Conservation (phyloP, 2,329 filamentous ascomycete species). For the Cladophialophora carrionii region DNA sequence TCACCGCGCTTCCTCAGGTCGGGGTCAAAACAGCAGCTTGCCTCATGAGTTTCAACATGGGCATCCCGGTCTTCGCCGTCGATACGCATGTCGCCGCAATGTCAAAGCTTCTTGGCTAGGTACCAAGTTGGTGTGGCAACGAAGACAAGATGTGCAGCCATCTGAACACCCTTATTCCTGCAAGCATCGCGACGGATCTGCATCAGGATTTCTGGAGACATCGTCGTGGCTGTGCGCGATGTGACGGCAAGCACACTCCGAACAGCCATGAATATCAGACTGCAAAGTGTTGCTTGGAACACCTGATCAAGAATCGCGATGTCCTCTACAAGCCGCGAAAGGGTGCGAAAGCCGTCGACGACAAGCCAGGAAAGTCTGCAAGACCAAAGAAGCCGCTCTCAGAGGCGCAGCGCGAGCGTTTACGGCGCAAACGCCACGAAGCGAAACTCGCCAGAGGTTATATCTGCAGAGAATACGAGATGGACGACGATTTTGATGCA, state of each 20-base stretch:
- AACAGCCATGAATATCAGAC: constrained; percentile 66
- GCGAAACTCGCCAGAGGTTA: constrained; percentile 12
- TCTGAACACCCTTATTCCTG: constrained; percentile 62
- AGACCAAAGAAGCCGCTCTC: constrained; percentile 2
- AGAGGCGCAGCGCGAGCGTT: not conserved
- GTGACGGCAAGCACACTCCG: constrained; percentile 61
- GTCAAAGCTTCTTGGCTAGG: constrained; percentile 64
- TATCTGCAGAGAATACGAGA: constrained; percentile 21
- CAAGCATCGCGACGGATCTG: constrained; percentile 63
- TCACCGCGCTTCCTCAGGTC: constrained; percentile 54
- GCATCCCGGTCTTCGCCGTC: constrained; percentile 65
- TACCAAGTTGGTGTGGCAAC: constrained; percentile 51
- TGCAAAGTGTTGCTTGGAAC: constrained; percentile 38
- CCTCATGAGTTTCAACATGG: constrained; percentile 65
- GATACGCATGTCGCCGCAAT: constrained; percentile 69
- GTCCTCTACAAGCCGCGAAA: not conserved
- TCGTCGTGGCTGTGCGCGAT: constrained; percentile 63
- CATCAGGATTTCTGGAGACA: constrained; percentile 66
- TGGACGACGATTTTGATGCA: constrained; percentile 35
- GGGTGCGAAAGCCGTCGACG: constrained; percentile 9
- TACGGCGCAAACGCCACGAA: constrained; percentile 10
- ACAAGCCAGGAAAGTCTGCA: constrained; percentile 5
- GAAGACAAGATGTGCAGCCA: constrained; percentile 45
- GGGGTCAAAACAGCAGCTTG: constrained; percentile 67
- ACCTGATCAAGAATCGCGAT: not conserved